Base-by-base conservation (phyloP, 345 rosid genomes). In the Populus deltoides region DNA sequence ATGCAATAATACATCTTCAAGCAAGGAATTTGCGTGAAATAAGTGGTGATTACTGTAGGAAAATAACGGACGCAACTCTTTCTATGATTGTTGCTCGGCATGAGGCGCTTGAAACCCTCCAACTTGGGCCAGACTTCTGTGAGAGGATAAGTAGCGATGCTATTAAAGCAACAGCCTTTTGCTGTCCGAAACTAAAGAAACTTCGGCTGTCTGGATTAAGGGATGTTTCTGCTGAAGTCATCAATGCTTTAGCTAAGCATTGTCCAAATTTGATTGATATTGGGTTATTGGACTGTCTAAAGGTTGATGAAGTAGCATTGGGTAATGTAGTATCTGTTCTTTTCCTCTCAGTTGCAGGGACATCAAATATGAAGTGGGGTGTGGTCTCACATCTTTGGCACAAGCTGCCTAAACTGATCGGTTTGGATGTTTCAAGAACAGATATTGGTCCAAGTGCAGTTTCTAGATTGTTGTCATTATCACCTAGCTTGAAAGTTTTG, bases 91-190 rank as follows among this genome's bases (percentile, higher is more conserved):
- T 71, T 33, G 86, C 86, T 73, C 82, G 86, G 33, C 88, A 86
- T 59, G 84, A 81, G 70, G 70, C 74, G 70, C 83, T 86, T 25
- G 86, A 83, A 80, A 78, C 79, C 62, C 78, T 86, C 74, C 77
- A 78, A 70, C 82, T 86, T 72, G 85, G 86, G 36, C 81, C 81
- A 15, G 80, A 80, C 13, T 51, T 71, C 3, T 83, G 86, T 73
- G 83, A 85, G 68, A 83, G 78, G 68, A 79, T 86, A 25, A 86
- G 81, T 20, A 83, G 86, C 43, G 86, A 86, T 73, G 88, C 81
- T 7, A 83, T 83, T 71, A 81, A 81, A 81, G 83, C 81, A 47
- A 47, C 83, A 78, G 86, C 88, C 25, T 47, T 65, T 71, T 86
- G 86, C 70, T 86, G 86, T 69, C 81, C 88, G 39, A 78, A 67